These are phyloP conservation scores for Ophidiomyces ophidiicola DNA, from an alignment of 2,329 filamentous ascomycete genomes.

Conservation along the genomic window DNA sequence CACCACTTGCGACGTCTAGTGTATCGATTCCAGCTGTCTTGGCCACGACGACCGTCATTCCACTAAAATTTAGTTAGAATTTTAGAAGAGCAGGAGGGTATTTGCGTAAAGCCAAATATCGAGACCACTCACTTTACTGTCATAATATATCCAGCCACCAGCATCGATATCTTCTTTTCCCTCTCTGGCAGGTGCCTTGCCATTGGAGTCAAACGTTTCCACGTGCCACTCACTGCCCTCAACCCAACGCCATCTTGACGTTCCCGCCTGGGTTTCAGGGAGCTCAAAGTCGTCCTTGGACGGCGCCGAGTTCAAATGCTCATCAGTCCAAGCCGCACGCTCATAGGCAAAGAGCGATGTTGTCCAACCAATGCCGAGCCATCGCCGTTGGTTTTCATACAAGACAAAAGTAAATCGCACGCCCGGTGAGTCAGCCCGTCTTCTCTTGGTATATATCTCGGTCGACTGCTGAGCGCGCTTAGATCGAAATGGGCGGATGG, in stretches of 20 bases:
- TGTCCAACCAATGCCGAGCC: conserved; percentile 93
- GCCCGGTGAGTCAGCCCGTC: conserved; percentile 49
- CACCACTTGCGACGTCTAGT: conserved; percentile 92
- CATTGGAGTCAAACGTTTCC: conserved; percentile 47
- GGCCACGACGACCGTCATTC: conserved; percentile 71
- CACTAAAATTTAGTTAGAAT: conserved; percentile 45
- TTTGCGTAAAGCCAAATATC: neutral
- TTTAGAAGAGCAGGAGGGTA: neutral
- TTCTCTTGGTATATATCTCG: conserved; percentile 37
- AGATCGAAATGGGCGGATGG: conserved; percentile 26
- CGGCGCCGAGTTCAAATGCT: conserved; percentile 73
- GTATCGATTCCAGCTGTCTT: conserved; percentile 89
- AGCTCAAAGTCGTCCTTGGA: conserved; percentile 60
- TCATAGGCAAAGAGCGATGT: conserved; percentile 84
- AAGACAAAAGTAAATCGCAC: conserved; percentile 94
- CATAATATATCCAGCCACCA: conserved; percentile 92
- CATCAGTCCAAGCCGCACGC: conserved; percentile 83
- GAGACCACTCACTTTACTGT: conserved; percentile 62
- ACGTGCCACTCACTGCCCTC: conserved; percentile 75
- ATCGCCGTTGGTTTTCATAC: conserved; percentile 91
- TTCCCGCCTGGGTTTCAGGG: conserved; percentile 53
- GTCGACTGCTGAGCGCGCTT: conserved; percentile 36
- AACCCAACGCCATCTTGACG: conserved; percentile 67
- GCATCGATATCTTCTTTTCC: conserved; percentile 44
- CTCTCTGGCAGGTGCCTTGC: conserved; percentile 34